A percentile compares a stretch with the other conserved stretches of the same genome.
Evolutionary conservation across 2,329 filamentous ascomycete species (phyloP).

Genomic region (Trichoderma sp.): DNA sequence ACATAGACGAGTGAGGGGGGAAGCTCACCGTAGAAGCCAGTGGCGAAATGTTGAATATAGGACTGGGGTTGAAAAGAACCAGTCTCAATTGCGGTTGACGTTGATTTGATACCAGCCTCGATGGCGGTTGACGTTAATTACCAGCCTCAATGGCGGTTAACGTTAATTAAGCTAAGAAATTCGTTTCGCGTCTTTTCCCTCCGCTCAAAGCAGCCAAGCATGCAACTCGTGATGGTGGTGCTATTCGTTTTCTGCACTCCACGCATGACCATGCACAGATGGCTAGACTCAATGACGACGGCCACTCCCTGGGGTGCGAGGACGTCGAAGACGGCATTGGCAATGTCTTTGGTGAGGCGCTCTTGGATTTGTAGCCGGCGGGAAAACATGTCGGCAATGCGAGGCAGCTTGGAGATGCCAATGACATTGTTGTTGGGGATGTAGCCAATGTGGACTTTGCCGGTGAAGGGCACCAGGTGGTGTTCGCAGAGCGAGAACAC

Average conservation of each 20-base stretch:
- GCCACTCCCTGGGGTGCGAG: constrained; percentile 91
- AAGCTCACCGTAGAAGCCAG: background rate
- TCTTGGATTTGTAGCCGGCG: constrained; percentile 94
- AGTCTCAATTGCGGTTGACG: constrained; percentile 16
- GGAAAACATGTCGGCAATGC: constrained; percentile 96
- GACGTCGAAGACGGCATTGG: constrained; percentile 87
- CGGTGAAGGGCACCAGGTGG: constrained; percentile 92
- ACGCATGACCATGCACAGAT: constrained; percentile 98
- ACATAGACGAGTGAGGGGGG: constrained; percentile 1
- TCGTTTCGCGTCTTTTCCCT: constrained; percentile 94
- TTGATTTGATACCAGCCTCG: constrained; percentile 52
- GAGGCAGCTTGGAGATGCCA: constrained; percentile 90
- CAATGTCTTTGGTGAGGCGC: constrained; percentile 91
- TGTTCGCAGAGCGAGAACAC: constrained; percentile 95
- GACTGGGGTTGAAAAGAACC: background rate
- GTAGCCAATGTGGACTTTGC: constrained; percentile 99
- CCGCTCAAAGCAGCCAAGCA: constrained; percentile 91
- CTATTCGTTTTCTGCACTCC: constrained; percentile 91
- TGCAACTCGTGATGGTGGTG: constrained; percentile 91
- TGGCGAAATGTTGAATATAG: constrained; percentile 12
- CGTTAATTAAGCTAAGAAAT: constrained; percentile 75
- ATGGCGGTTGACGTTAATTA: too few species aligned
- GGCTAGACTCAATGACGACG: constrained; percentile 95
- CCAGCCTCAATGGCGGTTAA: constrained; percentile 14
- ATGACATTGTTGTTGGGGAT: constrained; percentile 90